Base-by-base conservation (phyloP, 225 moss, liverwort and hornwort genomes). In the Antitrichia curtipendula region DNA sequence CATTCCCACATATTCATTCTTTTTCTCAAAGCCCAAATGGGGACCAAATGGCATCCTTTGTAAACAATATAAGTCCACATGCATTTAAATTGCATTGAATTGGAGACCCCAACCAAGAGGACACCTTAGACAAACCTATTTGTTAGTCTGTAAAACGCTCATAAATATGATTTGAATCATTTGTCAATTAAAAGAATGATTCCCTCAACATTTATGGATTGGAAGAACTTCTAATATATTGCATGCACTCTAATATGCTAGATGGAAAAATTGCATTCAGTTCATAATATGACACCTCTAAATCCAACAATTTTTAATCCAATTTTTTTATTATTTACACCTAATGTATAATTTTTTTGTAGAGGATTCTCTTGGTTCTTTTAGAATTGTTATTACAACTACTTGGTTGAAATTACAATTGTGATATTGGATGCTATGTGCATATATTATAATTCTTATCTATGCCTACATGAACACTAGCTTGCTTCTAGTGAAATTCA, bases 281-380 rank as follows among this genome's bases (percentile, higher is more conserved):
- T 73, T 47, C 11, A 70, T 5, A 16, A 70, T 29, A 47, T 10
- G 10, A 45, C 29, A 45, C 23, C 1, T 71, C 16, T 28, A 71
- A 71, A 27, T 27, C 8, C 0, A 0, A 0, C 28, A 43, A 71
- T 2, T 3, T 10, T 0, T 0, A 0, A 6, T 28, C 28, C 0
- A 71, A 6, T 0, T 2, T 27, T 28, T 16, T 45, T 71, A 43
- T 6, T 16, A 43, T 43, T 71, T 71, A 6, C 6, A 45, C 5
- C 1, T 28, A 5, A 6, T 28, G 6, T 71, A 41, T 5, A 41
- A 16, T 27, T 71, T 40, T 45, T 41, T n/a, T n/a, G 6, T 38
- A 10, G 16, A 43, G 0, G 10, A 71, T 71, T 71, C 6, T 70
- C n/a, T n/a, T 24, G 24, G 8, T 13, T 70, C 8, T 24, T 70